A percentile compares a stretch with the other conserved stretches of the same genome.
Conservation (phyloP, 139 green algal species). For the Bryopsis sp. region DNA sequence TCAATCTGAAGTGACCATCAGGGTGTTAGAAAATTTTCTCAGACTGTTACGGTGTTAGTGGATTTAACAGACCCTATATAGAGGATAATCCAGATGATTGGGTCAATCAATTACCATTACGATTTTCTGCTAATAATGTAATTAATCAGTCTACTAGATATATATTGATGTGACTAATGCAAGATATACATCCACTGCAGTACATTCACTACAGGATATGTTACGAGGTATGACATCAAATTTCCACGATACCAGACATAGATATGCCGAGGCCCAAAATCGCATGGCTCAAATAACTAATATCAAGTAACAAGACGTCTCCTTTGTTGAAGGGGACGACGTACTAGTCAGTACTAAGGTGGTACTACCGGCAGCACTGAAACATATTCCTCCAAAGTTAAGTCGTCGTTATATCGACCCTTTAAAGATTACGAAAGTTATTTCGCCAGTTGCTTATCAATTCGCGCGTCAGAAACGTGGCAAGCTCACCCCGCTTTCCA, state of each 20-base stretch:
- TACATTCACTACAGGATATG: not conserved
- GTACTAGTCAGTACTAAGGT: too few species aligned
- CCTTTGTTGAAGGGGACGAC: too few species aligned
- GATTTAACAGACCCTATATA: slow-evolving; percentile 32
- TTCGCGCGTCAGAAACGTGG: not conserved
- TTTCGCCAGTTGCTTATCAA: slow-evolving; percentile 12
- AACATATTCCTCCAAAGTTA: slow-evolving; percentile 8
- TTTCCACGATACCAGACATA: not conserved
- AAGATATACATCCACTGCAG: not conserved
- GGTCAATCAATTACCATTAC: slow-evolving; percentile 17
- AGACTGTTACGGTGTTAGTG: too few species aligned
- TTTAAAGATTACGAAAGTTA: not conserved
- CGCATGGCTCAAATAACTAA: slow-evolving; percentile 17
- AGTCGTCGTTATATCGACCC: not conserved
- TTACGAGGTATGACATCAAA: not conserved
- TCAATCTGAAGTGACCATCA: slow-evolving; percentile 51
- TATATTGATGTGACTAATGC: not conserved
- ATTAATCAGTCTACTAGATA: slow-evolving; percentile 1
- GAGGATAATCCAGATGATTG: slow-evolving; percentile 23
- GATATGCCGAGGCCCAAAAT: slow-evolving; percentile 11
- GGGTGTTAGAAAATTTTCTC: slow-evolving; percentile 36
- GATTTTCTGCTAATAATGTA: slow-evolving; percentile 32
- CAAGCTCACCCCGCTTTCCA: slow-evolving; percentile 11
- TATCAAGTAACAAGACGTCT: not conserved
- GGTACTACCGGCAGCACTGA: not conserved